Base-by-base conservation (phyloP, 331 rosid species). In the Quercus tomentella region DNA sequence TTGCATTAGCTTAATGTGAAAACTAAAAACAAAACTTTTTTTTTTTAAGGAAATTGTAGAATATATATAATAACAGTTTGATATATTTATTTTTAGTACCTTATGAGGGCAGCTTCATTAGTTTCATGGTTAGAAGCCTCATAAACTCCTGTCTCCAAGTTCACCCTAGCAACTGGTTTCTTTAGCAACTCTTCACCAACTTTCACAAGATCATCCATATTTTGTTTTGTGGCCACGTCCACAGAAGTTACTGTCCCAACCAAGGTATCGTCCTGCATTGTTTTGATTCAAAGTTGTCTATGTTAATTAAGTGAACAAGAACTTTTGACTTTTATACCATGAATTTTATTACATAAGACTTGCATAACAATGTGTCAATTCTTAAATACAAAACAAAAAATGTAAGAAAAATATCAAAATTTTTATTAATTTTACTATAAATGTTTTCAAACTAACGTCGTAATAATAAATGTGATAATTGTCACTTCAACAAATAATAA, bases 41-140 rank as follows among this genome's bases (percentile, higher is more conserved):
- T 35, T 55, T 4, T 1, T 0, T 33, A 49, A 52, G 31, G 25
- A 15, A 30, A 6, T 4, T 58, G 22, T 21, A 26, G 2, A 58
- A 58, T 28, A 28, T 11, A 4, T 1, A 9, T 41, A 41, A 41
- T 41, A 41, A n/a, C n/a, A 12, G 10, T 5, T 41, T 17, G 7
- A 10, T 70, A 30, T 1, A 8, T 79, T 41, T 41, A 8, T 41
- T 41, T 37, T 8, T 41, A 8, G 45, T 41, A 82, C 93, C 91
- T 87, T 86, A 2, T 83, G 33, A 90, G 94, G 15, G 98, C 97
- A 58, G 90, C 72, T 84, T 84, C 80, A 66, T 93, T 93, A 25
- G 91, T 86, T 62, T 80, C 89, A 56, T 80, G 68, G 41, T 66
- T 30, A 7, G 33, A 1, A 3, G 79, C 73, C 58, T 88, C 83